Base-by-base conservation (phyloP, 345 rosid species). In the Trapa incisa region DNA sequence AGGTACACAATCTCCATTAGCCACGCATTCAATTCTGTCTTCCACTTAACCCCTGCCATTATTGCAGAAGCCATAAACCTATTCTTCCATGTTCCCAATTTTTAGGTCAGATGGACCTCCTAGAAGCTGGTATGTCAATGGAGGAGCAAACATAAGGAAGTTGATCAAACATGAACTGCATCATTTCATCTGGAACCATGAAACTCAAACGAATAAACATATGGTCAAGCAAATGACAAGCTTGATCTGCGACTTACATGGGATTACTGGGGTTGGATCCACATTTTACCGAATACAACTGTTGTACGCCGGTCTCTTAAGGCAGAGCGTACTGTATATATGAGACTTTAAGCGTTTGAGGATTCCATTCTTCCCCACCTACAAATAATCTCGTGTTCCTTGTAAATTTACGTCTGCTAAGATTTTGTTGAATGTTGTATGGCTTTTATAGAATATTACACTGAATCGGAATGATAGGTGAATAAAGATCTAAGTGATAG, bases 61-160 rank as follows among this genome's bases (percentile, higher is more conserved):
- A 41, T 38, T 35, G 11, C 58, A 29, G 41, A n/a, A 12, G 45
- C n/a, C 5, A 16, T 57, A 41, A 22, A 72, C 69, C 53, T 61
- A 17, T 6, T 8, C 7, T 56, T 22, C 56, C 52, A 8, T 9
- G 6, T 58, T 45, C 63, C 43, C 43, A 29, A 42, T 38, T 54
- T 38, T 6, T 85, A 93, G 96, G 90, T 73, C 87, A 75, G 78
- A 88, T 87, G 39, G 84, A 90, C 72, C 75, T 93, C 74, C 84
- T 82, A 78, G 97, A 83, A 76, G 67, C 80, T 35, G 78, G 56
- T 12, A 77, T 71, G 37, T 42, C 84, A 32, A 85, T 85, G 78
- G 81, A 78, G 42, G 92, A 81, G 65, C 87, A 75, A 67, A 79
- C 72, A 65, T 78, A 42, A 61, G 81, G 86, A 77, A 67, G 71